Evolutionary conservation across 352 stramenopile genomes (phyloP), one percentile per base, ranked within the genome.

Genomic region (Phytophthora constricta): DNA sequence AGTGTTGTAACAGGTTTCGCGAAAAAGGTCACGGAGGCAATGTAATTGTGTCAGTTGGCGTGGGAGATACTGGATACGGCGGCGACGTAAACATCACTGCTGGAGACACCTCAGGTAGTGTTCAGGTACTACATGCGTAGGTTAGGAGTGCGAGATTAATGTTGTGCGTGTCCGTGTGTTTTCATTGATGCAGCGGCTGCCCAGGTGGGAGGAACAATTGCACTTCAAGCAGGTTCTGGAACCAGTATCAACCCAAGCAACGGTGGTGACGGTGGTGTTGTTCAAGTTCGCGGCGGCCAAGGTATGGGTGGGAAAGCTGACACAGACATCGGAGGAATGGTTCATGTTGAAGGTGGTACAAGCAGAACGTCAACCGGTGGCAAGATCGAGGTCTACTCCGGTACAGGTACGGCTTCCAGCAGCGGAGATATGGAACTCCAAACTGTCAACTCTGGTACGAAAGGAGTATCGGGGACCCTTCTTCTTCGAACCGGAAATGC

Each of bases 391-490:
- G 33, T 94, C 13, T 78, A 65, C 46, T 88, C 77, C 45, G 86
- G 86, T 23, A 56, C 69, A 48, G 77, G 84, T 3, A 57, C 41
- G 13, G 20, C 63, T 52, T 77, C 82, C n/a, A 86, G 77, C 34
- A 94, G 86, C 65, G 86, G 86, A 42, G 82, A 92, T 60, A 81
- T 92, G 39, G 57, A 72, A 22, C 60, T 92, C 9, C 67, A 79
- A 47, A 90, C 84, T 23, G 80, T 82, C 5, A 87, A 91, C 51
- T 87, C 86, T 47, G 93, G 90, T 27, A 65, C 60, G n/a, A 84
- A 82, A 64, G 92, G 91, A 45, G 87, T 92, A 1, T 96, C 87
- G 51, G 93, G 93, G 42, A 77, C 84, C 10, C 59, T 98, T 43
- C 65, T 58, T 19, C 2, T 98, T 46, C 75, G 67, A 41, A 97